Evolutionary conservation across 371 early-diverging fungal species (phyloP).

Genomic region (Rhizopus sp.): DNA sequence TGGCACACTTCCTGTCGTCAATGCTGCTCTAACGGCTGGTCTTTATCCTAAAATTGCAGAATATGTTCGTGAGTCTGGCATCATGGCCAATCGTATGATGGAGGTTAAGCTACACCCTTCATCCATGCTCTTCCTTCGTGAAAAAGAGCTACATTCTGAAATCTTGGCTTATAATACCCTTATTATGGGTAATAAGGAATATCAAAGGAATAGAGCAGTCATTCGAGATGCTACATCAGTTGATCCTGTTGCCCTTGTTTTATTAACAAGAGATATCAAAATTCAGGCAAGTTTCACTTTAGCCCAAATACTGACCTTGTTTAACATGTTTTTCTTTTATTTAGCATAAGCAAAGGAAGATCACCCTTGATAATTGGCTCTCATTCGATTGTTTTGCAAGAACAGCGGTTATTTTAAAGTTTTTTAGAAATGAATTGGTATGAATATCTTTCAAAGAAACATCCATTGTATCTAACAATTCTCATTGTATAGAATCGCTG

Average conservation of each 20-base stretch:
- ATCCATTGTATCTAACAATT: background rate
- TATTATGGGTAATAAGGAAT: conserved; percentile 43
- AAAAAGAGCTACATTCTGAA: conserved; percentile 29
- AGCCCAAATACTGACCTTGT: background rate
- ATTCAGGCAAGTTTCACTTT: conserved; percentile 47
- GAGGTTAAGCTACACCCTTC: conserved; percentile 63
- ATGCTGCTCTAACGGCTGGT: conserved; percentile 69
- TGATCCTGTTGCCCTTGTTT: conserved; percentile 49
- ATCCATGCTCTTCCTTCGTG: conserved; percentile 46
- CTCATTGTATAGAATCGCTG: conserved; percentile 27
- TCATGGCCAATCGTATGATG: conserved; percentile 25
- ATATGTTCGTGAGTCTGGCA: conserved; percentile 16
- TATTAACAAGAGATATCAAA: conserved; percentile 58
- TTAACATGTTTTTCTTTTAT: background rate
- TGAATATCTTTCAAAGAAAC: background rate
- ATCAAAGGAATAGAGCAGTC: conserved; percentile 37
- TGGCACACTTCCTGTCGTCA: conserved; percentile 52
- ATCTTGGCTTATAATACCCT: conserved; percentile 62
- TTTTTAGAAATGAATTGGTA: conserved; percentile 58
- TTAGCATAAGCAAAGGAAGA: conserved; percentile 56
- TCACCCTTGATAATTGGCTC: conserved; percentile 68
- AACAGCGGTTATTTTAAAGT: conserved; percentile 62
- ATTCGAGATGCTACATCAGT: conserved; percentile 60
- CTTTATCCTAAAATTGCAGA: conserved; percentile 68
- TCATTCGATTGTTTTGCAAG: conserved; percentile 64